These are phyloP conservation scores for Tephrocybe rancida DNA, from an alignment of 768 basidiomycete genomes.

Conservation along the genomic window DNA sequence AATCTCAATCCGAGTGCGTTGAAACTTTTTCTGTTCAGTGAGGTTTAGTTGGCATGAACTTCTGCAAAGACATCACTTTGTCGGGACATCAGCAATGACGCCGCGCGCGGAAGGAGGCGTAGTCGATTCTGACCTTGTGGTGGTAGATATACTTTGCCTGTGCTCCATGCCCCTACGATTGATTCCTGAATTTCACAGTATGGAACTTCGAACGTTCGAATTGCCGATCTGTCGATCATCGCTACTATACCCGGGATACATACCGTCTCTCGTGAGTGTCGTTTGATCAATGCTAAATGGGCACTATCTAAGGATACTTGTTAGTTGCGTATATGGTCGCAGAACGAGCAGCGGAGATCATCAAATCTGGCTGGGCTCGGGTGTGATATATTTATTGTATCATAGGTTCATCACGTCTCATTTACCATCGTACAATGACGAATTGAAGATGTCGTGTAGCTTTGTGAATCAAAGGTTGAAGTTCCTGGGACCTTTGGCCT, in stretches of 20 bases:
- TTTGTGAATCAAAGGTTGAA: too few species aligned
- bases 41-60: neutral
- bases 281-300: neutral
- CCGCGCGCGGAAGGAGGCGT: constrained; percentile 17
- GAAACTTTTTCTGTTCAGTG: neutral
- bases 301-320: neutral
- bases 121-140: constrained; percentile 10
- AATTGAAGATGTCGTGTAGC: too few species aligned
- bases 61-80: constrained; percentile 17
- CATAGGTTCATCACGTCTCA: too few species aligned
- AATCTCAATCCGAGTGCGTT: constrained; percentile 16
- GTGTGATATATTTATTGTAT: too few species aligned
- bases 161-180: neutral
- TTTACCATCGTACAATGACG: too few species aligned
- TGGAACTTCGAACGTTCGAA: constrained; percentile 16
- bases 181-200: constrained; percentile 10
- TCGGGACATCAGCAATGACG: constrained; percentile 17
- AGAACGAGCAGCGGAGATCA: constrained; percentile 14
- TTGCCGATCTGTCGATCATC: constrained; percentile 15
- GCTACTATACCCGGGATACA: constrained; percentile 15
- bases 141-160: neutral
- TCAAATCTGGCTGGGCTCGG: constrained; percentile 5
- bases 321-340: constrained; percentile 16
- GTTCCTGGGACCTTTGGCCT: too few species aligned
- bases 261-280: constrained; percentile 14